A percentile compares a stretch with the other conserved stretches of the same genome.
Conservation (phyloP, 139 green algal species). For the Picochlorum sp. region DNA sequence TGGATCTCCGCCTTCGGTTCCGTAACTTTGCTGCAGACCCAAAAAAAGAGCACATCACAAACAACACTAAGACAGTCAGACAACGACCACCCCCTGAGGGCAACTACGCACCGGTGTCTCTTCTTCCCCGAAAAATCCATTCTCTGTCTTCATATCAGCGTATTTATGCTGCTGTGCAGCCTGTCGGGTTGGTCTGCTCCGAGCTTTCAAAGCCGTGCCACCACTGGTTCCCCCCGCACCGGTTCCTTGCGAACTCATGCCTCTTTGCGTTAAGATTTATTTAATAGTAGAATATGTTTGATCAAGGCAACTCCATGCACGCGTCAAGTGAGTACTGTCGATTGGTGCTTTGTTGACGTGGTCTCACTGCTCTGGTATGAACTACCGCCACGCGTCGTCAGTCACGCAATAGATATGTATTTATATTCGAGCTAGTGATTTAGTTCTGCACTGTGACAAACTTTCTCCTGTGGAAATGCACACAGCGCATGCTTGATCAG, state of each 20-base stretch:
- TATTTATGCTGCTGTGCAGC: constrained; percentile 11
- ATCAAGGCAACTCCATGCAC: too few relatives aligned
- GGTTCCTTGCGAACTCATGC: background rate
- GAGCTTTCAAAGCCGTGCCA: constrained; percentile 2
- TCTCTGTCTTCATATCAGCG: constrained; percentile 15
- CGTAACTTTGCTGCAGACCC: constrained; percentile 6
- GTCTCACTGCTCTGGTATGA: too few relatives aligned
- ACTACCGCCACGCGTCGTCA: too few relatives aligned
- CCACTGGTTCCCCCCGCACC: background rate
- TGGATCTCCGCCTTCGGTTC: constrained; percentile 5
- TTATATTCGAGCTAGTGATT: too few relatives aligned
- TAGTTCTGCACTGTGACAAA: too few relatives aligned
- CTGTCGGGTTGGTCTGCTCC: constrained; percentile 7
- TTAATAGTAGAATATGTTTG: too few relatives aligned
- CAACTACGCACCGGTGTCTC: background rate
- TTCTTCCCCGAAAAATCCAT: constrained; percentile 11
- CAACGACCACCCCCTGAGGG: background rate
- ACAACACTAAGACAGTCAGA: background rate
- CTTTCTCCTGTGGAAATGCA: too few relatives aligned
- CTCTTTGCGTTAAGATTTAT: background rate
- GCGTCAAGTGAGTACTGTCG: too few relatives aligned
- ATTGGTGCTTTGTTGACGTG: too few relatives aligned
- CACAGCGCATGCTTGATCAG: too few relatives aligned
- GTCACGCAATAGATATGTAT: too few relatives aligned
- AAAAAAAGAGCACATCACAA: background rate